Evolutionary conservation across 805 yeast genomes (phyloP).

Genomic region (Isabelozyma heimii): DNA sequence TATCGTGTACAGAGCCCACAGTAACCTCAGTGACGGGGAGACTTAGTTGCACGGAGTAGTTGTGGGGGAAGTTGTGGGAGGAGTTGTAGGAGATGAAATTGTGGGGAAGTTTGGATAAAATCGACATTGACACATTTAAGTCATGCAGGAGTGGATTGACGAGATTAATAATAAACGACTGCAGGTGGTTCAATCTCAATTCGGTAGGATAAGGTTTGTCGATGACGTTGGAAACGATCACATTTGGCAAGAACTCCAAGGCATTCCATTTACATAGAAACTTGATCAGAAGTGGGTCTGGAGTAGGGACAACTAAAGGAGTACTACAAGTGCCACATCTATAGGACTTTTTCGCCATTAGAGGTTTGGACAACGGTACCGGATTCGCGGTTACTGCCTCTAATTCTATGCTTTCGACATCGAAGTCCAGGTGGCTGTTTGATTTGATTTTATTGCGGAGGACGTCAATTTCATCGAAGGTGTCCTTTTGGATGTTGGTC

Average conservation of each 20-base stretch:
- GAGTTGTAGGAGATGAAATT: slow-evolving; percentile 5
- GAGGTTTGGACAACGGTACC: slow-evolving; percentile 22
- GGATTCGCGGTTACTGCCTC: slow-evolving; percentile 3
- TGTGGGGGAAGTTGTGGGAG: slow-evolving; percentile 5
- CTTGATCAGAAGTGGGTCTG: slow-evolving; percentile 26
- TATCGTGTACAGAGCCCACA: slow-evolving; percentile 16
- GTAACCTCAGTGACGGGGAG: slow-evolving; percentile 24
- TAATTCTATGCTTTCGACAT: slow-evolving; percentile 3
- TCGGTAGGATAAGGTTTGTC: slow-evolving; percentile 5
- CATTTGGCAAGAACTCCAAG: slow-evolving; percentile 29
- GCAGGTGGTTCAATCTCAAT: slow-evolving; percentile 8
- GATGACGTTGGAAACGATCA: slow-evolving; percentile 16
- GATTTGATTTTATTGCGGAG: neutral
- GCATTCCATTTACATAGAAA: slow-evolving; percentile 29
- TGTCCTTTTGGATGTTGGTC: neutral
- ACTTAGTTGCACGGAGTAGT: slow-evolving; percentile 9
- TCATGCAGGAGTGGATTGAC: slow-evolving; percentile 27
- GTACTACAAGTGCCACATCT: slow-evolving; percentile 30
- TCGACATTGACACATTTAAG: slow-evolving; percentile 19
- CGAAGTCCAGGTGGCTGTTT: neutral
- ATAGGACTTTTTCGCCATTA: slow-evolving; percentile 21
- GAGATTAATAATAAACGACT: slow-evolving; percentile 23
- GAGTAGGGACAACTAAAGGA: slow-evolving; percentile 20
- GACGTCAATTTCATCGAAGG: neutral
- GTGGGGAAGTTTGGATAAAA: slow-evolving; percentile 16